Base-by-base conservation (phyloP, 106 monocot genomes). In the Cymbidium sinense region DNA sequence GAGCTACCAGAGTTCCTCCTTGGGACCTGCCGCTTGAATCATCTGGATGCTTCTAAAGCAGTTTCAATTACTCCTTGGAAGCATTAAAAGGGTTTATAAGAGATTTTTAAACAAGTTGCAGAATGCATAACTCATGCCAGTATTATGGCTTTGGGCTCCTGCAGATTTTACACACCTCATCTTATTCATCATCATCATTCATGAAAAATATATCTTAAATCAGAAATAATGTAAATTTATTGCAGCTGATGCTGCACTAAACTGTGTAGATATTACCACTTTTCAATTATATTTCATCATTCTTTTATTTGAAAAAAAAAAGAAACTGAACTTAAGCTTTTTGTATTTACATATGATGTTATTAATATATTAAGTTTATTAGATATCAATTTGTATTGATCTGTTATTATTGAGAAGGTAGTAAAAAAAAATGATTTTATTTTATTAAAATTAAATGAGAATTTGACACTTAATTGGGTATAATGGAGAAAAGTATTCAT, bases 1-100 rank as follows among this genome's bases (percentile, higher is more conserved):
- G 93, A 93, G 79, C 86, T 93, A 43, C 93, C 93, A 20, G 93
- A 93, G 73, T 88, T 90, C 77, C 83, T 93, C 34, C 90, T 93
- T 17, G 93, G 93, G 64, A 90, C 93, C 27, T 93, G 93, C 75
- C 88, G 90, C 12, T 64, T 93, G 83, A 90, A 93, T 76, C 90
- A 90, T 80, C 86, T 93, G 6, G 93, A 93, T 75, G 90, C 83
- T 33, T 73, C 90, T 5, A 93, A 87, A 86, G 72, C 93, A 34
- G 77, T 90, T 25, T 64, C 83, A 23, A 58, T 82, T 67, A 78
- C 50, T 6, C 61, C 78, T 37, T 89, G 79, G 77, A 80, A 67
- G 70, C 29, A 70, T 58, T 34, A 55, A 67, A 43, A 5, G 5
- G 43, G 31, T 31, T 4, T 0, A 4, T 39, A 39, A 39, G 64